A percentile compares a stretch with the other conserved stretches of the same genome.
These are phyloP conservation scores for Mucor irregularis DNA, from an alignment of 371 early-diverging fungal genomes.

Conservation along the genomic window DNA sequence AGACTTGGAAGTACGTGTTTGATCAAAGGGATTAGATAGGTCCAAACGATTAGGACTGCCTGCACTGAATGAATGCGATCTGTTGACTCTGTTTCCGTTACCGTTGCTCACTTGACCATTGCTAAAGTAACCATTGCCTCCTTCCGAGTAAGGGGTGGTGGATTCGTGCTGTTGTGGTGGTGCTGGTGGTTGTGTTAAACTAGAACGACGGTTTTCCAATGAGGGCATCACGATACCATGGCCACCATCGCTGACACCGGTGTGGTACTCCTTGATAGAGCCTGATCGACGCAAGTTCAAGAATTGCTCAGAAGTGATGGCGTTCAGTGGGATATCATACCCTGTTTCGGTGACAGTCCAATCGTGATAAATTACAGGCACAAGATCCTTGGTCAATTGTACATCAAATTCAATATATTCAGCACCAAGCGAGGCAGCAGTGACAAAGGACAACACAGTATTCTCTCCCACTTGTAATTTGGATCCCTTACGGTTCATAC, in stretches of 20 bases:
- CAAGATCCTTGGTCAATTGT: slow-evolving; percentile 91
- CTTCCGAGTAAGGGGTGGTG: background rate
- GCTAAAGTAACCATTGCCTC: background rate
- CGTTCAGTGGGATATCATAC: slow-evolving; percentile 73
- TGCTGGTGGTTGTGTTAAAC: too few relatives aligned
- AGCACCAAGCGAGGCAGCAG: slow-evolving; percentile 86
- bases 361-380: slow-evolving; percentile 96
- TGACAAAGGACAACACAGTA: slow-evolving; percentile 88
- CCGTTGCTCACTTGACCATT: background rate
- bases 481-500: slow-evolving; percentile 74
- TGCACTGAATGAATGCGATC: slow-evolving; percentile 58
- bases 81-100: slow-evolving; percentile 30
- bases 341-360: slow-evolving; percentile 91
- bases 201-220: background rate
- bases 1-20: slow-evolving; percentile 35
- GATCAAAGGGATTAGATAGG: slow-evolving; percentile 27
- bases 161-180: too few relatives aligned
- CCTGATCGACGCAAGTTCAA: slow-evolving; percentile 54
- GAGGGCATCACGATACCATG: slow-evolving; percentile 29
- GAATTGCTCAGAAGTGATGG: slow-evolving; percentile 77
- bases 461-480: slow-evolving; percentile 91
- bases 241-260: slow-evolving; percentile 39
- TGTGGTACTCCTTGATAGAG: slow-evolving; percentile 52
- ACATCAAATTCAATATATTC: slow-evolving; percentile 97
- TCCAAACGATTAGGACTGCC: slow-evolving; percentile 33